Percentiles rank a stretch among this genome's conserved stretches.
Conservation (phyloP, 768 basidiomycete species). For the Antrodiella citrinella region DNA sequence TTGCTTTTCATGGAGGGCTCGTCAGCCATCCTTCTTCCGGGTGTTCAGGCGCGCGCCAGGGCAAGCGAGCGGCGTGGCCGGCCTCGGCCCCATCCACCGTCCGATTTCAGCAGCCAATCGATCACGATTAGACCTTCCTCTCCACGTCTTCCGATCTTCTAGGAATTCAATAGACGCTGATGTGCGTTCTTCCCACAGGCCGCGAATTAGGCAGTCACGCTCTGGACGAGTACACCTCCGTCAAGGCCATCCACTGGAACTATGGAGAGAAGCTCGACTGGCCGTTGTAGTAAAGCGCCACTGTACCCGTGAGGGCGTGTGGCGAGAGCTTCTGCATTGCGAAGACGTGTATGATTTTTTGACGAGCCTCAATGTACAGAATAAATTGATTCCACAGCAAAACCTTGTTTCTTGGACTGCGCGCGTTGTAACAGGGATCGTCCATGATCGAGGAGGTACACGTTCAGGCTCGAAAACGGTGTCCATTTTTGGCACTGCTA, state of each 20-base stretch:
- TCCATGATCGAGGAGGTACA: too few relatives aligned
- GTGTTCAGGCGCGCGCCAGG: not conserved
- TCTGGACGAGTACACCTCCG: conserved; percentile 75
- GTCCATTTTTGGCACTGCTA: too few relatives aligned
- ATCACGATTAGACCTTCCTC: not conserved
- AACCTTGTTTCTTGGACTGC: too few relatives aligned
- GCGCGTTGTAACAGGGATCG: too few relatives aligned
- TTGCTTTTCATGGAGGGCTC: too few relatives aligned
- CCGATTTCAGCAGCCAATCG: too few relatives aligned
- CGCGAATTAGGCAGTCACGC: conserved; percentile 85
- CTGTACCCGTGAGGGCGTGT: not conserved
- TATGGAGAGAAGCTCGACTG: conserved; percentile 74
- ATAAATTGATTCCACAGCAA: too few relatives aligned
- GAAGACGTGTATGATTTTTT: too few relatives aligned
- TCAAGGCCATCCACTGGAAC: conserved; percentile 84
- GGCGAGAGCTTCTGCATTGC: not conserved
- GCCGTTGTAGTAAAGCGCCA: conserved; percentile 36
- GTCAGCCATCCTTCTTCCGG: too few relatives aligned
- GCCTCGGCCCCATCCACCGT: not conserved
- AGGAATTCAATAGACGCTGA: conserved; percentile 1
- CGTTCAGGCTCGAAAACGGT: too few relatives aligned
- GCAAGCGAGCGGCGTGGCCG: not conserved
- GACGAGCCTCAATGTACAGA: not conserved
- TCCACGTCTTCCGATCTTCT: not conserved
- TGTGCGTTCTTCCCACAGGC: conserved; percentile 34